Conservation (phyloP, 345 rosid species). For the Gossypium longicalyx region DNA sequence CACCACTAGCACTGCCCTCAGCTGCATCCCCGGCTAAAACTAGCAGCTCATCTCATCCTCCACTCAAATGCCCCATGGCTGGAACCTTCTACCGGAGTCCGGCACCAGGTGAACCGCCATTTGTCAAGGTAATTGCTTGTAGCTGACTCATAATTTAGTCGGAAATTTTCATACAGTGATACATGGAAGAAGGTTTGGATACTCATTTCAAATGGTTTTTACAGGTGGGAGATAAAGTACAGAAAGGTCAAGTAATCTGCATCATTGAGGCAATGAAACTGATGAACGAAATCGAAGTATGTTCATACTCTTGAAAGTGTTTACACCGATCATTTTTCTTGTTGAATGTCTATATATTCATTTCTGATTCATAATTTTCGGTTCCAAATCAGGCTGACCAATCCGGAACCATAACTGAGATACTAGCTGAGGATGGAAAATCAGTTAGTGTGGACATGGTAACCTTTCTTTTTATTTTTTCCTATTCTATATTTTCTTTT, state of each 20-base stretch:
- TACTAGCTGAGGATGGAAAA: constrained; percentile 76
- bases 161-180: not conserved
- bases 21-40: constrained; percentile 42
- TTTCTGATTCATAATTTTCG: not conserved
- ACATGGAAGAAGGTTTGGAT: not conserved
- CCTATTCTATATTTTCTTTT: too few species aligned
- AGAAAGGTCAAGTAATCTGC: constrained; percentile 93
- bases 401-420: constrained; percentile 78
- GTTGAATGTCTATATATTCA: not conserved
- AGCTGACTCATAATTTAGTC: not conserved
- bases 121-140: constrained; percentile 63
- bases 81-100: constrained; percentile 88
- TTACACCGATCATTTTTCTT: too few species aligned
- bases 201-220: not conserved
- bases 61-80: constrained; percentile 90
- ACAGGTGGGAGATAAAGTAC: constrained; percentile 97
- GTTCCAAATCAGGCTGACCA: constrained; percentile 69
- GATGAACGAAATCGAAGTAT: constrained; percentile 96
- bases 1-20: constrained; percentile 29
- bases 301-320: not conserved
- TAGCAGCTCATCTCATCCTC: constrained; percentile 46
- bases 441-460: constrained; percentile 83
- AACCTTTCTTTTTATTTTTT: constrained; percentile 12
- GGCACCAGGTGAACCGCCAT: constrained; percentile 86
- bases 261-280: constrained; percentile 98